A percentile compares a stretch with the other conserved stretches of the same genome.
phyloP scores from a whole-genome alignment of 2,329 filamentous ascomycete genomes.

The Pseudogymnoascus destructans region DNA sequence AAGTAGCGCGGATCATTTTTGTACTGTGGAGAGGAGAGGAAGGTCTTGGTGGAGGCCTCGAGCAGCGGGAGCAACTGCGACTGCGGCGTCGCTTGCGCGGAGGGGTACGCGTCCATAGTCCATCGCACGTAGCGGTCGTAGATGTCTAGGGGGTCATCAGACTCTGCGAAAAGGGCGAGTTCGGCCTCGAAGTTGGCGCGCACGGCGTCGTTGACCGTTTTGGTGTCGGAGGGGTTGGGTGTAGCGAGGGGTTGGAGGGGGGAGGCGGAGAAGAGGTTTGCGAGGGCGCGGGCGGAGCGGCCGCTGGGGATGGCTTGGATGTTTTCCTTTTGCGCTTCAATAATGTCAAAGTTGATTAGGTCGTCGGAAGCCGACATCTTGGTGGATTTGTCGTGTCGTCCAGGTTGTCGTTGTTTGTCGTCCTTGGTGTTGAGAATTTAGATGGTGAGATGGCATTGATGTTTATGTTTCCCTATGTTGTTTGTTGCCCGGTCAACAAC shows the following conservation, averaged over 20 bases:
- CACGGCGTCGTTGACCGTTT: slow-evolving; percentile 65
- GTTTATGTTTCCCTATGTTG: not conserved
- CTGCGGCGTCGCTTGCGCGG: slow-evolving; percentile 78
- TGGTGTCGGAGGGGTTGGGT: slow-evolving; percentile 57
- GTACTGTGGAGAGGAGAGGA: slow-evolving; percentile 76
- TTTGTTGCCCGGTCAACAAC: slow-evolving; percentile 2
- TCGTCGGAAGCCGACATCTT: slow-evolving; percentile 38
- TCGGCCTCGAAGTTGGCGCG: slow-evolving; percentile 80
- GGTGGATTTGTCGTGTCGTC: slow-evolving; percentile 15
- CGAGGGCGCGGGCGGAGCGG: slow-evolving; percentile 79
- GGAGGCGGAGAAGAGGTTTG: slow-evolving; percentile 62
- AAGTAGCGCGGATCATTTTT: slow-evolving; percentile 91
- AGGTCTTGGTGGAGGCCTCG: slow-evolving; percentile 83
- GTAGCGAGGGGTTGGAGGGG: slow-evolving; percentile 44
- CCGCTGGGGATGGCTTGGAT: slow-evolving; percentile 85
- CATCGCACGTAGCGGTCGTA: slow-evolving; percentile 96
- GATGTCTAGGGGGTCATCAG: slow-evolving; percentile 87
- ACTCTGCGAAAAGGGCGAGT: slow-evolving; percentile 63
- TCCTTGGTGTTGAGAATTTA: slow-evolving; percentile 4
- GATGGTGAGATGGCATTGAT: not conserved
- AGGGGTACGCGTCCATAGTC: slow-evolving; percentile 90
- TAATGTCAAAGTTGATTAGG: slow-evolving; percentile 70
- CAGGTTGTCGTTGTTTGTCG: slow-evolving; percentile 9
- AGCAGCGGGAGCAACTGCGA: slow-evolving; percentile 83
- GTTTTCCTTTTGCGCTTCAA: slow-evolving; percentile 96